Conservation (phyloP, 805 yeast genomes). For the Ogataea glucozyma region DNA sequence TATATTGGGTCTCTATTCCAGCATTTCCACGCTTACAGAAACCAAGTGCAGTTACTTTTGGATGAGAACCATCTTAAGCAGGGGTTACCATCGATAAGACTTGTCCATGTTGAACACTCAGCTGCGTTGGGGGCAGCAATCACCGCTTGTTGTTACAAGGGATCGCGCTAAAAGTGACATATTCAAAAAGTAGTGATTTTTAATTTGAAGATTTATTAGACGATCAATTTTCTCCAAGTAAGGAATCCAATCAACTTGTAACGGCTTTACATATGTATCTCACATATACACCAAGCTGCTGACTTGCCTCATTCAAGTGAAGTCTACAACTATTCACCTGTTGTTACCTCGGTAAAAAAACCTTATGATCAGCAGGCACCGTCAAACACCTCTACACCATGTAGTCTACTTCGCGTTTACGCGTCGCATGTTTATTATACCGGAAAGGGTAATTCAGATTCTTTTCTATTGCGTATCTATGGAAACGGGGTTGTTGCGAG, state of each 20-base stretch:
- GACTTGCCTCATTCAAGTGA: not conserved
- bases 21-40: constrained; percentile 43
- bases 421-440: constrained; percentile 1
- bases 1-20: constrained; percentile 54
- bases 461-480: not conserved
- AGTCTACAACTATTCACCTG: no score
- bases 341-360: no score
- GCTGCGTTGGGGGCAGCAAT: constrained; percentile 20
- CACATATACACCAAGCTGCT: no score
- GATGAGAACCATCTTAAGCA: constrained; percentile 2
- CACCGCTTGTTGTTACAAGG: constrained; percentile 3
- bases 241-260: no score
- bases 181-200: no score
- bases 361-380: no score
- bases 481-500: constrained; percentile 3
- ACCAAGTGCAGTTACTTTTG: constrained; percentile 31
- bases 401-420: not conserved
- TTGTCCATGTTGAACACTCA: constrained; percentile 12
- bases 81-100: not conserved
- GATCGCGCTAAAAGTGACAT: no score
- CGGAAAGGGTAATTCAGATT: not conserved
- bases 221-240: no score
- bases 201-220: no score
- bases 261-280: no score
- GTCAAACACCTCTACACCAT: constrained; percentile 5